Evolutionary conservation across 2,329 filamentous ascomycete species (phyloP).

Genomic region (Sporothrix brasiliensis): DNA sequence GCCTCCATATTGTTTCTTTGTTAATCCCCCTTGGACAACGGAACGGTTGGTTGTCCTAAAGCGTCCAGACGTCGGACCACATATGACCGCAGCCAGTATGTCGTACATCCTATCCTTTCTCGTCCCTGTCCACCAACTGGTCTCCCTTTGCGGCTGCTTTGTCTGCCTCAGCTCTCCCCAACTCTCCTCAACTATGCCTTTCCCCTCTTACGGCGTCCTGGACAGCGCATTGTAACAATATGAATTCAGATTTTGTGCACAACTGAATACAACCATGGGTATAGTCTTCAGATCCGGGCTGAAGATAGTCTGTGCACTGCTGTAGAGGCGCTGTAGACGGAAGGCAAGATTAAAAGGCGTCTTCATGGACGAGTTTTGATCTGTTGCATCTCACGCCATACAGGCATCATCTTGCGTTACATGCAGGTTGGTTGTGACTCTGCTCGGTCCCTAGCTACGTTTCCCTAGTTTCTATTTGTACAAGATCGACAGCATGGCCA

Average conservation of each 20-base stretch:
- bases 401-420: slow-evolving; percentile 16
- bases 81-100: not conserved
- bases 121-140: not conserved
- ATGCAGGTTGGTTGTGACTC: not conserved
- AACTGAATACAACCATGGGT: slow-evolving; percentile 1
- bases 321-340: slow-evolving; percentile 6
- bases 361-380: not conserved
- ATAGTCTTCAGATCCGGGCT: not conserved
- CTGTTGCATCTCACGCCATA: slow-evolving; percentile 14
- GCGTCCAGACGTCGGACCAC: not conserved
- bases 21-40: not conserved
- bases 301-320: not conserved
- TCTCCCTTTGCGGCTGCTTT: slow-evolving; percentile 21
- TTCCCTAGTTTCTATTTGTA: too few relatives aligned
- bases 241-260: not conserved
- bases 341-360: not conserved
- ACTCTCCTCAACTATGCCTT: not conserved
- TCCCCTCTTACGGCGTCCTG: not conserved
- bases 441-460: too few relatives aligned
- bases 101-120: not conserved
- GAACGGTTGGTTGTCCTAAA: slow-evolving; percentile 10
- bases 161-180: not conserved
- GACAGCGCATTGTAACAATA: slow-evolving; percentile 9
- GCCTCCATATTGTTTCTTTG: not conserved
- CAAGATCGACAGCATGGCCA: not conserved